These are phyloP conservation scores for Plasmodium billcollinsi DNA, from an alignment of 169 alveolate species.

Conservation along the genomic window DNA sequence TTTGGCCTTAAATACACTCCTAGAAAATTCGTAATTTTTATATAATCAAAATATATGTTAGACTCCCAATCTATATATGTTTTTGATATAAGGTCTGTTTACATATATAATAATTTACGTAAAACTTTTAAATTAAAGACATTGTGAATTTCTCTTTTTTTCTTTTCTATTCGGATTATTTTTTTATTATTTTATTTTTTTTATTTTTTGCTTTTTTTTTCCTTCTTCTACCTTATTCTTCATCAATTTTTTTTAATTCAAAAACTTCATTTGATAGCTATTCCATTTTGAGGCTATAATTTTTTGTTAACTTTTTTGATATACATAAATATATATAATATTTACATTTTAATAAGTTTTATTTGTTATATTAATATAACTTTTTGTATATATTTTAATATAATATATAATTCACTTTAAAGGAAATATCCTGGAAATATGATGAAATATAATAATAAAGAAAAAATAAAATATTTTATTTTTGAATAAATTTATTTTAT, in stretches of 20 bases:
- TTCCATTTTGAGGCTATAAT: slow-evolving; percentile 53
- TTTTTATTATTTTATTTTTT: neutral
- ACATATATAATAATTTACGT: neutral
- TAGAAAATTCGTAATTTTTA: slow-evolving; percentile 77
- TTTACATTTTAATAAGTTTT: slow-evolving; percentile 26
- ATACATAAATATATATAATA: neutral
- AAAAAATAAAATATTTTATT: too few relatives aligned
- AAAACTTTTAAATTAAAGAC: slow-evolving; percentile 12
- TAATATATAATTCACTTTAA: too few relatives aligned
- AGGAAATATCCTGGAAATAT: too few relatives aligned
- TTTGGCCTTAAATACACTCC: slow-evolving; percentile 88
- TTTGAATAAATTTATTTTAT: too few relatives aligned
- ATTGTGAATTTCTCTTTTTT: slow-evolving; percentile 21
- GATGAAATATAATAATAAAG: too few relatives aligned
- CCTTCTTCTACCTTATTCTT: neutral
- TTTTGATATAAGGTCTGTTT: neutral
- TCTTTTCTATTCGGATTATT: slow-evolving; percentile 1
- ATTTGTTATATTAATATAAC: slow-evolving; percentile 5
- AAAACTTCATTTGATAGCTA: slow-evolving; percentile 40
- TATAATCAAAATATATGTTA: neutral
- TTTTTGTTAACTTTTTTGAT: slow-evolving; percentile 47
- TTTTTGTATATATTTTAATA: too few relatives aligned
- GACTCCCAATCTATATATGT: neutral
- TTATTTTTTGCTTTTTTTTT: slow-evolving; percentile 1
- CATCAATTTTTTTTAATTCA: slow-evolving; percentile 29